Conservation (phyloP, 345 rosid species). For the Acer saccharum region DNA sequence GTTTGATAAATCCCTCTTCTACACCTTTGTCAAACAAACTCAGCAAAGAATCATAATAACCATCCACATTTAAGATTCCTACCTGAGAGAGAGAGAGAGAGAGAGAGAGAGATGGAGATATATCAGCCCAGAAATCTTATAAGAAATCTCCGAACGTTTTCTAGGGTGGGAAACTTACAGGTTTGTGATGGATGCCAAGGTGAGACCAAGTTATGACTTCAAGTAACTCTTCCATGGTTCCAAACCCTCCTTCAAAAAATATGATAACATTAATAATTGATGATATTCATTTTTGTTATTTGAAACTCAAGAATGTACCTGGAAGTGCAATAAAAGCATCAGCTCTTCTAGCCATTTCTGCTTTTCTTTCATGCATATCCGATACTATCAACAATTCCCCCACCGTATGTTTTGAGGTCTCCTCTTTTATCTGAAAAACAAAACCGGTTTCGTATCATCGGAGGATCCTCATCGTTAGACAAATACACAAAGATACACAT, state of each 20-base stretch:
- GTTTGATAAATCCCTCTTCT: slow-evolving; percentile 56
- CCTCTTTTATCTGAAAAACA: slow-evolving; percentile 34
- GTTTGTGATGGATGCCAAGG: slow-evolving; percentile 64
- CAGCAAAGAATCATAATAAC: slow-evolving; percentile 52
- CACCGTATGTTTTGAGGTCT: slow-evolving; percentile 16
- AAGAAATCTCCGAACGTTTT: no score
- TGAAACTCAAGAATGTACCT: slow-evolving; percentile 12
- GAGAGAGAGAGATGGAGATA: no score
- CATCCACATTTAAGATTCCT: slow-evolving; percentile 56
- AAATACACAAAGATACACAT: not conserved
- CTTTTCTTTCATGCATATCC: slow-evolving; percentile 48
- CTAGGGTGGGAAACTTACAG: slow-evolving; percentile 31
- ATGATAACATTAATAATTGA: no score
- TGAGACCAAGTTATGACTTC: slow-evolving; percentile 67
- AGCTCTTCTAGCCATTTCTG: slow-evolving; percentile 41
- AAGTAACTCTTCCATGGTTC: slow-evolving; percentile 66
- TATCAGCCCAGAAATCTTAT: no score
- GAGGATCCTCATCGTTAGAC: not conserved
- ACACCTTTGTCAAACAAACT: slow-evolving; percentile 62
- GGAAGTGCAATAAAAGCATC: slow-evolving; percentile 53
- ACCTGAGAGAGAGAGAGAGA: slow-evolving; percentile 26
- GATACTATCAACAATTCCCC: slow-evolving; percentile 43
- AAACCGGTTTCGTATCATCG: not conserved
- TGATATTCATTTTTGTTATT: no score
- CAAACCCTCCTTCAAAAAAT: slow-evolving; percentile 51